A percentile compares a stretch with the other conserved stretches of the same genome.
Evolutionary conservation across 164 flowering plant species (phyloP).

Genomic region (Brasenia schreberi): DNA sequence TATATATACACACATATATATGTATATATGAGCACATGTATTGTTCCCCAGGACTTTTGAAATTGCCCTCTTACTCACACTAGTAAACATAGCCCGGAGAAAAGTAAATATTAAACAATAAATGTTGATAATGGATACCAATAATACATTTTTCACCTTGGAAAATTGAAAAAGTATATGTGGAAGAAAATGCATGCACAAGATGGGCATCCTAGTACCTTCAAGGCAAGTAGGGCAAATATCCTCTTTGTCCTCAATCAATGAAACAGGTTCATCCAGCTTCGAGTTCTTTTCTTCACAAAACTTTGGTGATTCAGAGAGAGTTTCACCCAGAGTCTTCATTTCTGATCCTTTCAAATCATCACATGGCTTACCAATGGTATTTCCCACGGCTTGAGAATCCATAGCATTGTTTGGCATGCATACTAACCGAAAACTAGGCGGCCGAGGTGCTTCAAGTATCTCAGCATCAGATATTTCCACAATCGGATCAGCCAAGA

Average conservation of each 20-base stretch:
- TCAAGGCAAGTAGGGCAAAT: slow-evolving; percentile 82
- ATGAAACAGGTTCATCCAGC: slow-evolving; percentile 14
- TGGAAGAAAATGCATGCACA: not conserved
- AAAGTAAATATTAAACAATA: not conserved
- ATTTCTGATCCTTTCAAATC: slow-evolving; percentile 23
- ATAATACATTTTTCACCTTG: not conserved
- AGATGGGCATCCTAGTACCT: slow-evolving; percentile 26
- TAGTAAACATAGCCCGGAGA: no score
- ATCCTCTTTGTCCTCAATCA: slow-evolving; percentile 52
- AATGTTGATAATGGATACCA: not conserved
- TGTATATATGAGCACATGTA: not conserved
- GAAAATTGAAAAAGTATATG: not conserved
- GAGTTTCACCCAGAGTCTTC: slow-evolving; percentile 21
- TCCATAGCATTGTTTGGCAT: slow-evolving; percentile 36
- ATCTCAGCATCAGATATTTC: slow-evolving; percentile 60
- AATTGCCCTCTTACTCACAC: no score
- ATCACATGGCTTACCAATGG: slow-evolving; percentile 19
- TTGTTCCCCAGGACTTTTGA: no score
- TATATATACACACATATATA: no score
- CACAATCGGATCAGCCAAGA: slow-evolving; percentile 41
- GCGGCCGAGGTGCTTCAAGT: slow-evolving; percentile 65
- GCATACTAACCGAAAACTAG: slow-evolving; percentile 51
- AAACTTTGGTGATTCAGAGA: slow-evolving; percentile 31
- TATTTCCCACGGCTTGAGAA: slow-evolving; percentile 15
- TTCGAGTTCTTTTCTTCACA: slow-evolving; percentile 24